These are phyloP conservation scores for Artemisia annua DNA, from an alignment of 129 eudicot genomes.

Conservation along the genomic window DNA sequence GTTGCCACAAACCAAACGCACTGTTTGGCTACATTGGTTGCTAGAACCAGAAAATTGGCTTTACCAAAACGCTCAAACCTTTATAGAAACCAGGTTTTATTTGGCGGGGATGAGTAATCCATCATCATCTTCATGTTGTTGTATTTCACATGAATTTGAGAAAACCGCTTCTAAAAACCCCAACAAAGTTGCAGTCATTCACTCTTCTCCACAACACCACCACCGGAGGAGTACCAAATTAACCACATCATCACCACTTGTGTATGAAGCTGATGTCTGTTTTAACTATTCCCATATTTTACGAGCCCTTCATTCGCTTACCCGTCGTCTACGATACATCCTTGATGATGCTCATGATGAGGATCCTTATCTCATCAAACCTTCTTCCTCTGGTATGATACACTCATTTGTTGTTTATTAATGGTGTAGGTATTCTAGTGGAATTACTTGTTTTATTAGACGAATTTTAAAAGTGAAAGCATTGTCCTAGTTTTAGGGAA, in stretches of 20 bases:
- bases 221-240: slow-evolving; percentile 8
- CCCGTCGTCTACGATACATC: slow-evolving; percentile 52
- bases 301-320: slow-evolving; percentile 61
- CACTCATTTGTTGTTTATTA: no score
- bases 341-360: slow-evolving; percentile 46
- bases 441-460: no score
- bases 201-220: slow-evolving; percentile 38
- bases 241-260: slow-evolving; percentile 45
- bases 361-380: no score
- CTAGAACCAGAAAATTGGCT: no score
- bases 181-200: slow-evolving; percentile 71
- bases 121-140: slow-evolving; percentile 38
- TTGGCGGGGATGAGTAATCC: slow-evolving; percentile 17
- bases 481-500: no score
- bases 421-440: no score
- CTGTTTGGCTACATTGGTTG: no score
- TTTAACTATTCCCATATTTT: slow-evolving; percentile 69
- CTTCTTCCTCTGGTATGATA: no score
- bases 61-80: no score
- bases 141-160: slow-evolving; percentile 68
- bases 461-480: no score
- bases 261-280: slow-evolving; percentile 59
- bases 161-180: slow-evolving; percentile 57
- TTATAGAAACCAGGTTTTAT: background rate
- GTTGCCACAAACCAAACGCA: no score